phyloP scores from a whole-genome alignment of 106 monocot genomes.

The Acorus gramineus region DNA sequence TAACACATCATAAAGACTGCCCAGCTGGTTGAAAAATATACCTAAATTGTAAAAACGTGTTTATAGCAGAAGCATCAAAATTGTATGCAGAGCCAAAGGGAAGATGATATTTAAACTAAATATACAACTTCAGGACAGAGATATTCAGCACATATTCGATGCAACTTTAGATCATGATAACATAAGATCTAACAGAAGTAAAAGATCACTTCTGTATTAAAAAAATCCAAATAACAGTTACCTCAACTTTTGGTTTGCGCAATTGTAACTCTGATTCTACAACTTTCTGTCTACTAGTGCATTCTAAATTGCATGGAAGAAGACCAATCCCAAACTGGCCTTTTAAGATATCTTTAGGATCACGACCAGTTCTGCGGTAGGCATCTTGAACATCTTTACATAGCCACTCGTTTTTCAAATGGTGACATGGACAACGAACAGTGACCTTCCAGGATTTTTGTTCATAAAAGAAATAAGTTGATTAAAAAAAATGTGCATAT shows the following conservation, averaged over 20 bases:
- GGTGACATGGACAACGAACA: constrained; percentile 67
- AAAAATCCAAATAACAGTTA: constrained; percentile 24
- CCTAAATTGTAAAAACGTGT: no score
- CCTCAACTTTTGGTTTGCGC: constrained; percentile 34
- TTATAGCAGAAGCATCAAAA: no score
- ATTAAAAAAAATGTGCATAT: no score
- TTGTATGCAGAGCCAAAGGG: no score
- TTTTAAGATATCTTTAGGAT: constrained; percentile 57
- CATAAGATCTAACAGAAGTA: neutral
- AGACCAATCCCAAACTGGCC: constrained; percentile 68
- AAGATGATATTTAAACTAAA: no score
- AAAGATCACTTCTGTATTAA: neutral
- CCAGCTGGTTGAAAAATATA: no score
- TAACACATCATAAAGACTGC: no score
- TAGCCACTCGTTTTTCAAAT: constrained; percentile 61
- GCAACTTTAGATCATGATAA: neutral
- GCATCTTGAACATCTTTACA: constrained; percentile 54
- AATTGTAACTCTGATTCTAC: constrained; percentile 59
- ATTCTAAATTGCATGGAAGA: constrained; percentile 63
- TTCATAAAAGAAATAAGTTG: neutral
- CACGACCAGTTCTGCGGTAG: constrained; percentile 40
- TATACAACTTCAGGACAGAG: no score
- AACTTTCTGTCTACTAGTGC: constrained; percentile 40
- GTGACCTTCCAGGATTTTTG: constrained; percentile 41
- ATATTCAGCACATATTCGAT: no score